These are phyloP conservation scores for Cadophora gregata DNA, from an alignment of 2,329 filamentous ascomycete species.

Conservation along the genomic window DNA sequence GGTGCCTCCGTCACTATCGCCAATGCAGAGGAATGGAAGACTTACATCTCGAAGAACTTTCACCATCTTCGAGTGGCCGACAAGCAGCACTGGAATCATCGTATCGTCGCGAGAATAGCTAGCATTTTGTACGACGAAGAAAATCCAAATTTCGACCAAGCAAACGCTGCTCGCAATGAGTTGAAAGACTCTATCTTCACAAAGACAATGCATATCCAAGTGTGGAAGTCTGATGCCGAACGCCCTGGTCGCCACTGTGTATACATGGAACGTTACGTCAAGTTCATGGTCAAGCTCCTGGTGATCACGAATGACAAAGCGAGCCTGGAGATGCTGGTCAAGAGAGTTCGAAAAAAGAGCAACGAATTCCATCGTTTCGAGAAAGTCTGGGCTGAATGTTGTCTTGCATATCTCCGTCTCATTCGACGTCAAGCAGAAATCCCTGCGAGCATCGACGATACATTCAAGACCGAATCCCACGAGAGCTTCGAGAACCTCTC, in stretches of 20 bases:
- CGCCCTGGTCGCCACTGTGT: slow-evolving; percentile 74
- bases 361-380: slow-evolving; percentile 52
- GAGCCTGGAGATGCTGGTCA: slow-evolving; percentile 67
- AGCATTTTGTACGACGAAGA: slow-evolving; percentile 65
- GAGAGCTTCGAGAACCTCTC: slow-evolving; percentile 69
- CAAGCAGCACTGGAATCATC: slow-evolving; percentile 78
- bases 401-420: slow-evolving; percentile 47
- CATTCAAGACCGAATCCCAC: slow-evolving; percentile 67
- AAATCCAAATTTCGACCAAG: slow-evolving; percentile 50
- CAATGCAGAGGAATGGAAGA: slow-evolving; percentile 58
- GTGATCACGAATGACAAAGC: slow-evolving; percentile 65
- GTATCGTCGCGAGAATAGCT: slow-evolving; percentile 68
- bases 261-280: slow-evolving; percentile 73
- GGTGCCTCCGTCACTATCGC: slow-evolving; percentile 40
- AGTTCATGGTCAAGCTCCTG: slow-evolving; percentile 68
- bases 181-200: slow-evolving; percentile 75
- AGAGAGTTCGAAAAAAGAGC: slow-evolving; percentile 67
- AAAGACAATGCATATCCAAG: slow-evolving; percentile 74
- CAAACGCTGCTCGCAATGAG: slow-evolving; percentile 66
- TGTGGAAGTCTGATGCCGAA: slow-evolving; percentile 76
- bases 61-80: slow-evolving; percentile 54
- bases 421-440: slow-evolving; percentile 64
- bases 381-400: slow-evolving; percentile 40
- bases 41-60: slow-evolving; percentile 58
- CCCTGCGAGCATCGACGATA: slow-evolving; percentile 66